A percentile compares a stretch with the other conserved stretches of the same genome.
Conservation (phyloP, 345 rosid species). For the Acer negundo region DNA sequence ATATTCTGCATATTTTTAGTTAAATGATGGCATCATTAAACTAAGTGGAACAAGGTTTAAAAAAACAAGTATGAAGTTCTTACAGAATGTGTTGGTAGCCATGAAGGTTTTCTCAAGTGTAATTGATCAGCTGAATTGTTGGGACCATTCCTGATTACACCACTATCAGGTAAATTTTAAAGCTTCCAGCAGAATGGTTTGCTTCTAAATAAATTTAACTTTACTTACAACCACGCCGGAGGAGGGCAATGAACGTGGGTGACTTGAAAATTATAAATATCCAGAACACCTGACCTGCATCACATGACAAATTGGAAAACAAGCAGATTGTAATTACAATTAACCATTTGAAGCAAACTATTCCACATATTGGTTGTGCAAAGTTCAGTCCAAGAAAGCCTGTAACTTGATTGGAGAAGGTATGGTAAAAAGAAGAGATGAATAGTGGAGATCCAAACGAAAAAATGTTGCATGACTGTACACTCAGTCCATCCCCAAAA, state of each 20-base stretch:
- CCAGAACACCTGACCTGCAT: conserved; percentile 90
- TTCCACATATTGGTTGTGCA: neutral
- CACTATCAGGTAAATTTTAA: conserved; percentile 7
- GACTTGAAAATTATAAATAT: conserved; percentile 58
- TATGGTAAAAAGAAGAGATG: neutral
- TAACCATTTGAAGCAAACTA: neutral
- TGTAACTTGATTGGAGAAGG: neutral
- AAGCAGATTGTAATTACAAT: neutral
- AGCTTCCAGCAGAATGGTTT: neutral
- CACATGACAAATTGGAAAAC: conserved; percentile 10
- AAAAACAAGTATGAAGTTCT: conserved; percentile 25
- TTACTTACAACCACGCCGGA: conserved; percentile 94
- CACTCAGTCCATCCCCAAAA: neutral
- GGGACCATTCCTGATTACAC: conserved; percentile 47
- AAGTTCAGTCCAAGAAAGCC: neutral
- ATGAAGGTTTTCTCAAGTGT: conserved; percentile 72
- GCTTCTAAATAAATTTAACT: conserved; percentile 9
- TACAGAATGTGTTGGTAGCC: conserved; percentile 86
- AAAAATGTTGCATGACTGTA: neutral
- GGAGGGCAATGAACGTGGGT: conserved; percentile 98
- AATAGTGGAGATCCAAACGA: neutral
- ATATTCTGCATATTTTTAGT: neutral
- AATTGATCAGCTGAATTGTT: conserved; percentile 40
- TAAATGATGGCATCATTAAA: neutral
- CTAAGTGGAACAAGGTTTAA: neutral